Percentiles rank a stretch among this genome's conserved stretches.
Conservation (phyloP, 345 rosid species). For the Alliaria petiolata region DNA sequence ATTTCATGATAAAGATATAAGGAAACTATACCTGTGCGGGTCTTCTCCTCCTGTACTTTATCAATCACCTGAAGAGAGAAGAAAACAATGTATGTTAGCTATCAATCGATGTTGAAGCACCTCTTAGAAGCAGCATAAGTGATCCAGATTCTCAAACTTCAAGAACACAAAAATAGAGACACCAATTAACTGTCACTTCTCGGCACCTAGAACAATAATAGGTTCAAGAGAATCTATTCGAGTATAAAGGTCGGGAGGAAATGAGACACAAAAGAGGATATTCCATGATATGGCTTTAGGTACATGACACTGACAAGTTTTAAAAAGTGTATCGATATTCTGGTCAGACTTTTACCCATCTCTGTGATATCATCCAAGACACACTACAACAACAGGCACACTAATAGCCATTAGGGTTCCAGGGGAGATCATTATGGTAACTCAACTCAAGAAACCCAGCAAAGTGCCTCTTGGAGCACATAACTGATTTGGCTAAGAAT, state of each 20-base stretch:
- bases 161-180: not conserved
- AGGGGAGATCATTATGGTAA: not conserved
- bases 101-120: not conserved
- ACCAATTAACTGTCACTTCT: not conserved
- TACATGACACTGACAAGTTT: not conserved
- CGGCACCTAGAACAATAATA: not conserved
- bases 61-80: constrained; percentile 33
- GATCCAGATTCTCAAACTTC: not conserved
- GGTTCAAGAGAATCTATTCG: too few species aligned
- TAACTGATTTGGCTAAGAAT: constrained; percentile 34
- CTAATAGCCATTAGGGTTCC: not conserved
- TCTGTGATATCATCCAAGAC: constrained; percentile 27
- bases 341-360: constrained; percentile 30
- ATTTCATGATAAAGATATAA: not conserved
- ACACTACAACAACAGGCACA: constrained; percentile 22
- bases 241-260: too few species aligned
- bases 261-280: not conserved
- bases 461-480: constrained; percentile 21
- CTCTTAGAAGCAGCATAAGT: not conserved
- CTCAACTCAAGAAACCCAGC: not conserved
- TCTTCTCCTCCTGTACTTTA: constrained; percentile 34
- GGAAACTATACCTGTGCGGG: constrained; percentile 25
- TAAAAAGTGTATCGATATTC: not conserved
- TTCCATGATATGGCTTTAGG: not conserved
- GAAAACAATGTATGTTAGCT: not conserved